Conservation (phyloP, 2,329 filamentous ascomycete species). For the Verticillium nonalfalfae region DNA sequence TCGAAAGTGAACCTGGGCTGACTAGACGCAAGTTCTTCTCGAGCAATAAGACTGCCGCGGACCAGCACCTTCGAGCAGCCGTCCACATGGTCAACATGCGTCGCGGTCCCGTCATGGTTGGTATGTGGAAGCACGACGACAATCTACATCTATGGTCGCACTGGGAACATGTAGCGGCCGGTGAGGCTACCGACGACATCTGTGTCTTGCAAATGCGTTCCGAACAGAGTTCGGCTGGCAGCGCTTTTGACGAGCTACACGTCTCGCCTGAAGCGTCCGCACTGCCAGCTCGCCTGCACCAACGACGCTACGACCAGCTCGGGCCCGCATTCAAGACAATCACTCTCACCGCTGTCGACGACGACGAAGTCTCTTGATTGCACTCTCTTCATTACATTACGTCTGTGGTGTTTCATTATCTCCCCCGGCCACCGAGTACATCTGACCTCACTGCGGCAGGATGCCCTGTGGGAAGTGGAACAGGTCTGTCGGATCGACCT, state of each 20-base stretch:
- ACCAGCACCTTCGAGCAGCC: conserved; percentile 1
- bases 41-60: neutral
- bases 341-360: neutral
- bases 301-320: neutral
- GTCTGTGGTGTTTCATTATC: neutral
- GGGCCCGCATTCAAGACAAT: neutral
- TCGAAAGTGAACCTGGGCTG: neutral
- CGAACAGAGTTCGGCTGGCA: neutral
- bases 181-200: neutral
- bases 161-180: neutral
- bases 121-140: conserved; percentile 1
- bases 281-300: neutral
- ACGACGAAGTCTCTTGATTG: neutral
- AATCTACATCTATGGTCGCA: conserved; percentile 2
- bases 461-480: conserved; percentile 33
- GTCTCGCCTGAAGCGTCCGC: neutral
- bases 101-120: neutral
- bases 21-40: neutral
- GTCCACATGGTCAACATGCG: neutral
- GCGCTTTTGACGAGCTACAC: neutral
- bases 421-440: neutral
- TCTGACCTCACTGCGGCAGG: neutral
- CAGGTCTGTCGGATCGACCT: conserved; percentile 30
- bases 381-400: too few species aligned
- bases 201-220: neutral